Base-by-base conservation (phyloP, 2,329 filamentous ascomycete species). In the Aureobasidium zeae region DNA sequence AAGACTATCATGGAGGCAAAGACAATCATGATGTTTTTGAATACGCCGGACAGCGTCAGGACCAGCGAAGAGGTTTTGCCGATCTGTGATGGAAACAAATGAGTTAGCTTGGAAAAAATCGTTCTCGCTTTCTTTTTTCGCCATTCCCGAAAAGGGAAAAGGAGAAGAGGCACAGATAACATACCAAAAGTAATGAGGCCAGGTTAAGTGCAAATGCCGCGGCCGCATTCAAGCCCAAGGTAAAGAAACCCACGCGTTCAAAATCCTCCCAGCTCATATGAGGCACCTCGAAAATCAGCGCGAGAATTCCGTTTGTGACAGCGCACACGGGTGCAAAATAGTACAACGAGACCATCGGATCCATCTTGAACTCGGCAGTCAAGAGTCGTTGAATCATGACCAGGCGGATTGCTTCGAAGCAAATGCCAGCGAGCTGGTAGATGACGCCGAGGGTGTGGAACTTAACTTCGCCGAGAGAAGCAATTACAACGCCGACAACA, bases 21-120 rank as follows among this genome's bases (percentile, higher is more conserved):
- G 43, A 53, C 51, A 22, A 53, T 51, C 43, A 53, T 44, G 43
- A 53, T 53, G 33, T 53, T 51, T 36, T 53, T 53, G 35, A 53
- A 37, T 12, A 53, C 51, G 20, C 51, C 51, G 25, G 46, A 52
- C 31, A 53, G 51, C 8, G 51, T 53, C 20, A 53, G 47, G 45
- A 53, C 51, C 10, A 53, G 50, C 9, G 51, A 53, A 25, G 51
- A 53, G 16, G 51, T 53, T 30, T 49, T 49, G 47, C 51, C 51
- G 25, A 53, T 53, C 51, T 53, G 32, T 45, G 16, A 20, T 21
- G 7, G 7, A 16, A 8, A 13, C 7, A 20, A 20, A 12, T 20
- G n/a, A n/a, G 30, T 25, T 15, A 26, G 15, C 17, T 19, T 10
- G 16, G 15, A 15, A 30, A 15, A n/a, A n/a, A n/a, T n/a, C n/a